Conservation (phyloP, 495 filamentous ascomycete species). For the Penicillium salamii region DNA sequence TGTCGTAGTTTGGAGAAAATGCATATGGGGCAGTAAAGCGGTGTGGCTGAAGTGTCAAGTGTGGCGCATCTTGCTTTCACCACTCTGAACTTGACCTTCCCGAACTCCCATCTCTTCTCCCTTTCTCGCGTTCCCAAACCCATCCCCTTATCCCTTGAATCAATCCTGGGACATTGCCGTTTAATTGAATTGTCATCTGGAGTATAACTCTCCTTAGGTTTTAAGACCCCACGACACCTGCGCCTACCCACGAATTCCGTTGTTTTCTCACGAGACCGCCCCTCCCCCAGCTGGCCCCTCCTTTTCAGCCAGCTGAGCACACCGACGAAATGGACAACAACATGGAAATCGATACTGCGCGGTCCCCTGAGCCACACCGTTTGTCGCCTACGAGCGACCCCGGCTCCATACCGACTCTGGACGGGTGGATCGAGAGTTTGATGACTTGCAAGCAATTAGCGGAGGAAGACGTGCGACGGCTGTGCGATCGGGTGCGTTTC, state of each 20-base stretch:
- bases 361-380: conserved; percentile 76
- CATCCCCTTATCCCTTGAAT: conserved; percentile 24
- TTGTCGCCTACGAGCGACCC: conserved; percentile 74
- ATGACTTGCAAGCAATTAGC: conserved; percentile 98
- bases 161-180: conserved; percentile 13
- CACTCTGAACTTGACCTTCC: conserved; percentile 30
- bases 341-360: conserved; percentile 86
- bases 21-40: conserved; percentile 7
- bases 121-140: conserved; percentile 18
- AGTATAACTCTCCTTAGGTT: conserved; percentile 10
- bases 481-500: conserved; percentile 89
- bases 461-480: conserved; percentile 89
- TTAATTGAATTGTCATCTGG: conserved; percentile 17
- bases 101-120: conserved; percentile 26
- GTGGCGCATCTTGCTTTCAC: conserved; percentile 25
- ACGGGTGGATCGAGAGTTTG: conserved; percentile 97
- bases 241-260: conserved; percentile 15
- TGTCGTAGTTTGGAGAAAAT: conserved; percentile 2
- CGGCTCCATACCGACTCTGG: conserved; percentile 83
- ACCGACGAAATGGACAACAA: conserved; percentile 79
- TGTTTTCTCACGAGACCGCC: conserved; percentile 43
- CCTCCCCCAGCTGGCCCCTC: conserved; percentile 38
- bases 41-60: conserved; percentile 27
- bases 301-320: conserved; percentile 26
- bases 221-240: conserved; percentile 15